These are phyloP conservation scores for Plectosphaerella plurivora DNA, from an alignment of 2,329 filamentous ascomycete genomes.

Conservation along the genomic window DNA sequence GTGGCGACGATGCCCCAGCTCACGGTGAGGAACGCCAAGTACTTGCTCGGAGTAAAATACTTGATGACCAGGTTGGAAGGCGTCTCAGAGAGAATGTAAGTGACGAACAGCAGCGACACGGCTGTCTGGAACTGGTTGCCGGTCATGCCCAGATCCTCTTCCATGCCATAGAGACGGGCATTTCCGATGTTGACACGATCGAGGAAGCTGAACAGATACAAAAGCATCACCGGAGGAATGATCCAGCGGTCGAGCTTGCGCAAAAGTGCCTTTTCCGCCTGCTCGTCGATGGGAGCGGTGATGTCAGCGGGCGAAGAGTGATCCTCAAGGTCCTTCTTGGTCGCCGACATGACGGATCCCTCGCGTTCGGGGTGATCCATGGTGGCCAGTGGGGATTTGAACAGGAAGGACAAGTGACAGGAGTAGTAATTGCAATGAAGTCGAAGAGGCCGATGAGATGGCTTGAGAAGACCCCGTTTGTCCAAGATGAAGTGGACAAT, in stretches of 20 bases:
- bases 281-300: not conserved
- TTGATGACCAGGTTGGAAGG: constrained; percentile 38
- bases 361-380: not conserved
- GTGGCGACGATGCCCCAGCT: constrained; percentile 42
- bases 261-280: constrained; percentile 49
- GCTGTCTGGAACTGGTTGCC: constrained; percentile 50
- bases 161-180: constrained; percentile 18
- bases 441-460: no score
- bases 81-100: constrained; percentile 33
- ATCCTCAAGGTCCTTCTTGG: not conserved
- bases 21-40: constrained; percentile 32
- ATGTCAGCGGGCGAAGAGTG: not conserved
- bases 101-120: constrained; percentile 25
- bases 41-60: constrained; percentile 29
- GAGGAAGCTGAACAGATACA: constrained; percentile 30
- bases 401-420: no score
- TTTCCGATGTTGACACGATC: constrained; percentile 20
- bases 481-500: no score
- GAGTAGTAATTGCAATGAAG: no score
- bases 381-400: not conserved
- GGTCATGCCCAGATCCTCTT: constrained; percentile 10
- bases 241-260: constrained; percentile 61
- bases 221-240: constrained; percentile 61
- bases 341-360: not conserved
- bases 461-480: no score